Base-by-base conservation (phyloP, 140 eudicot species). In the Ambrosia hybrid region DNA sequence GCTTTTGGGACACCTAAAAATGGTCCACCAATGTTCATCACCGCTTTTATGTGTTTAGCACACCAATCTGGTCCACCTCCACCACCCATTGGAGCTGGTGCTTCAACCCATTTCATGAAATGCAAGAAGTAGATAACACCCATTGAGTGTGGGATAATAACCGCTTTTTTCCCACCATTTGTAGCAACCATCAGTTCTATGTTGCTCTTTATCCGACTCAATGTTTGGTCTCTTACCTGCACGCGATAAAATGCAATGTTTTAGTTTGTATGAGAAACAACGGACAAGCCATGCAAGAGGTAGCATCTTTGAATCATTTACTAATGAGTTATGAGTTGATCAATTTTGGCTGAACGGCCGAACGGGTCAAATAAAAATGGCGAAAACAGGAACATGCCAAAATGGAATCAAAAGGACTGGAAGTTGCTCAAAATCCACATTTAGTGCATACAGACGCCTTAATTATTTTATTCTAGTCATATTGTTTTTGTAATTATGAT, bases 51-150 rank as follows among this genome's bases (percentile, higher is more conserved):
- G 76, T 93, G 96, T 67, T 78, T 90, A 48, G 97, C 96, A 51
- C 99, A 93, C 99, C 99, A 93, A 76, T 86, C 89, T 9, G 91
- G 75, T 63, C 97, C 99, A 67, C 99, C 99, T 13, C 99, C 97
- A 53, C 99, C 99, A 36, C 99, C 99, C 94, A 84, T 81, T 39
- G 99, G 99, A 78, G 91, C 91, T 38, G 97, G 99, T 72, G 97
- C 96, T 81, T 93, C 99, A 38, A 90, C 99, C 99, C 99, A 93
- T 75, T 93, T 93, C 97, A 93, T 90, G 70, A 93, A 93, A 81
- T 93, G 99, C 80, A 93, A 48, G 73, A 93, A 93, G 85, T 93
- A 93, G 16, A 86, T 45, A 71, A 83, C 99, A 57, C 99, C 99
- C 99, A 93, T 93, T 36, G 97, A 93, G 73, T 90, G 99, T 69